Percentiles rank a stretch among this genome's conserved stretches.
These are phyloP conservation scores for Pseudogymnoascus sp. DNA, from an alignment of 2,329 filamentous ascomycete species.

Conservation along the genomic window DNA sequence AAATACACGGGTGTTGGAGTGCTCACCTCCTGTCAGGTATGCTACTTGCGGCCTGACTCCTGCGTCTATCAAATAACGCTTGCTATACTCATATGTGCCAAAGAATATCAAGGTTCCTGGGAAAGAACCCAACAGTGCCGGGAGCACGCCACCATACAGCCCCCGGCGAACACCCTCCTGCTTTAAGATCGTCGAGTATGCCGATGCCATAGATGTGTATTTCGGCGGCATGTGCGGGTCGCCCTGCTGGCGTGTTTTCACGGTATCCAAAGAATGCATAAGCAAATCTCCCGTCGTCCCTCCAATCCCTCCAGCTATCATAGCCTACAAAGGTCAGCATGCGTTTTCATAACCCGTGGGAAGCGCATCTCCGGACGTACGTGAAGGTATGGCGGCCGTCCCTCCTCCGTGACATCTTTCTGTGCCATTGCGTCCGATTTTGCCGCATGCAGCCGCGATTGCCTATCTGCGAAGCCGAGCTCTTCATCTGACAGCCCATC, in stretches of 20 bases:
- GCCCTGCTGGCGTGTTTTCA: slow-evolving; percentile 96
- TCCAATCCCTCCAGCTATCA: slow-evolving; percentile 89
- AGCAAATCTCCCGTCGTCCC: slow-evolving; percentile 92
- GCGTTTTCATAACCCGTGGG: slow-evolving; percentile 11
- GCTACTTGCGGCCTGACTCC: slow-evolving; percentile 76
- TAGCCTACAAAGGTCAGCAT: slow-evolving; percentile 52
- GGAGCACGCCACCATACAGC: slow-evolving; percentile 87
- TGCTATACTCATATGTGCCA: slow-evolving; percentile 92
- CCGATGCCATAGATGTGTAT: slow-evolving; percentile 82
- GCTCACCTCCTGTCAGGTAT: slow-evolving; percentile 74
- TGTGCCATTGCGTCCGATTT: slow-evolving; percentile 25
- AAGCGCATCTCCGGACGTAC: slow-evolving; percentile 36
- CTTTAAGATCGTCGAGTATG: slow-evolving; percentile 85
- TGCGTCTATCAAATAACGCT: slow-evolving; percentile 76
- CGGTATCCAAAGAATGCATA: slow-evolving; percentile 98
- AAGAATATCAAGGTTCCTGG: slow-evolving; percentile 93
- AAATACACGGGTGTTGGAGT: neutral
- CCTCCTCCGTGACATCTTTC: slow-evolving; percentile 38
- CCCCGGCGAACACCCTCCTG: slow-evolving; percentile 84
- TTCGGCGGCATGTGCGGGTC: slow-evolving; percentile 88
- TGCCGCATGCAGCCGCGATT: slow-evolving; percentile 21
- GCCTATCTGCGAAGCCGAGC: slow-evolving; percentile 27
- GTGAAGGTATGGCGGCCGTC: slow-evolving; percentile 55
- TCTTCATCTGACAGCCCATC: slow-evolving; percentile 30
- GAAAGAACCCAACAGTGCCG: slow-evolving; percentile 85